Evolutionary conservation across 208 protist genomes (phyloP).

Genomic region (Trypanosoma vivax): DNA sequence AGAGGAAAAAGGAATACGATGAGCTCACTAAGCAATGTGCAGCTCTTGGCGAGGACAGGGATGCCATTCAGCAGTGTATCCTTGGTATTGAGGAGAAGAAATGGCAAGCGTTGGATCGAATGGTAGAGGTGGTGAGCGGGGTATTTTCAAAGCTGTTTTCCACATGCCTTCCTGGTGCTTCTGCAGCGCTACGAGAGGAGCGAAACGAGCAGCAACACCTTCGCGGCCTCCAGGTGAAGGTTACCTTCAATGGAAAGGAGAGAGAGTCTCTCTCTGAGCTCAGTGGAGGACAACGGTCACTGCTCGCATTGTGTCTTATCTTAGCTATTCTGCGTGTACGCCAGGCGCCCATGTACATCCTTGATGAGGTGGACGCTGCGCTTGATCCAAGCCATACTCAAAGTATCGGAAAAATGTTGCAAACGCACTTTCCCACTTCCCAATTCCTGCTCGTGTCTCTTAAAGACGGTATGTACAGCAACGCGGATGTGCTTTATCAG

Average conservation of each 20-base stretch:
- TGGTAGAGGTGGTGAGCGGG: slow-evolving; percentile 92
- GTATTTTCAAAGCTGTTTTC: slow-evolving; percentile 98
- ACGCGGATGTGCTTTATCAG: slow-evolving; percentile 99
- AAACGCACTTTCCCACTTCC: slow-evolving; percentile 93
- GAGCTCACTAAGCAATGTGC: slow-evolving; percentile 94
- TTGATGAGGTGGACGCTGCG: slow-evolving; percentile 99
- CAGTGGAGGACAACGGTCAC: slow-evolving; percentile 98
- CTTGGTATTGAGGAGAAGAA: slow-evolving; percentile 97
- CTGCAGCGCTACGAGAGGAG: slow-evolving; percentile 88
- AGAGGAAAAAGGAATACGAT: slow-evolving; percentile 94
- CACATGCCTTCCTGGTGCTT: slow-evolving; percentile 94
- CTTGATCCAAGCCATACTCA: slow-evolving; percentile 99
- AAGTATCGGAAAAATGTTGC: slow-evolving; percentile 98
- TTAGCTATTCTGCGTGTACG: slow-evolving; percentile 98
- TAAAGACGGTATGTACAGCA: slow-evolving; percentile 99
- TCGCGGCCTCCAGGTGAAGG: slow-evolving; percentile 91
- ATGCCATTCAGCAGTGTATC: slow-evolving; percentile 95
- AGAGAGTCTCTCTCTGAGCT: slow-evolving; percentile 98
- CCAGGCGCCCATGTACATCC: slow-evolving; percentile 99
- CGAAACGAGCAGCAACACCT: slow-evolving; percentile 66
- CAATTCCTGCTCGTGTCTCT: slow-evolving; percentile 99
- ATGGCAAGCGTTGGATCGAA: slow-evolving; percentile 93
- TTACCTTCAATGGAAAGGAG: slow-evolving; percentile 96
- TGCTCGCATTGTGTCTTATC: slow-evolving; percentile 99
- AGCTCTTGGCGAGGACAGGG: slow-evolving; percentile 93